These are phyloP conservation scores for Pythium diclinum DNA, from an alignment of 352 stramenopile genomes.

Conservation along the genomic window DNA sequence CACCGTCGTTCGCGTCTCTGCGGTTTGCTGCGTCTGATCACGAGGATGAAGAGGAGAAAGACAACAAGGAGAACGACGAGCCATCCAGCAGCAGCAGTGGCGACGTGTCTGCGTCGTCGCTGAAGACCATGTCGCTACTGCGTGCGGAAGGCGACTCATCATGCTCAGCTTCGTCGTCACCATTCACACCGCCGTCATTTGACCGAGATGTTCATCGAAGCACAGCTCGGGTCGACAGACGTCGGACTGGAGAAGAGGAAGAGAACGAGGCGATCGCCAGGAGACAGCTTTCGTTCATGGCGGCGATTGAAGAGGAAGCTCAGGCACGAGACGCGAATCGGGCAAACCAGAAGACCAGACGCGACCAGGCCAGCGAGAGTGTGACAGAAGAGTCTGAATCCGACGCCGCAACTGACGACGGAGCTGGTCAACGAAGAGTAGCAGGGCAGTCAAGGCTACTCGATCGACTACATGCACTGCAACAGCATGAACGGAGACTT, in stretches of 20 bases:
- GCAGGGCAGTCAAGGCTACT: not conserved
- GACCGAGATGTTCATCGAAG: not conserved
- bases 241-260: not conserved
- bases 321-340: constrained; percentile 2
- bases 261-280: constrained; percentile 29
- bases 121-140: constrained; percentile 26
- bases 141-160: not conserved
- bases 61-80: constrained; percentile 26
- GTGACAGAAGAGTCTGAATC: constrained; percentile 6
- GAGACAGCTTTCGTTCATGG: constrained; percentile 49
- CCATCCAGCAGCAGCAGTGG: not conserved
- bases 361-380: not conserved
- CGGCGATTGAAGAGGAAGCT: constrained; percentile 50
- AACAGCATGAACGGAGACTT: not conserved
- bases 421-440: not conserved
- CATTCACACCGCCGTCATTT: constrained; percentile 1
- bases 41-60: constrained; percentile 29
- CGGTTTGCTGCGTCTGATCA: constrained; percentile 17
- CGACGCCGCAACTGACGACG: not conserved
- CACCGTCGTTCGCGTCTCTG: constrained; percentile 29
- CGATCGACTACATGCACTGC: not conserved
- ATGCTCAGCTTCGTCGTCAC: not conserved
- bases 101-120: constrained; percentile 14
- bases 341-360: not conserved
- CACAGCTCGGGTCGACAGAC: not conserved